Base-by-base conservation (phyloP, 1,284 basidiomycete species). In the Tilletiopsis washingtonensis region DNA sequence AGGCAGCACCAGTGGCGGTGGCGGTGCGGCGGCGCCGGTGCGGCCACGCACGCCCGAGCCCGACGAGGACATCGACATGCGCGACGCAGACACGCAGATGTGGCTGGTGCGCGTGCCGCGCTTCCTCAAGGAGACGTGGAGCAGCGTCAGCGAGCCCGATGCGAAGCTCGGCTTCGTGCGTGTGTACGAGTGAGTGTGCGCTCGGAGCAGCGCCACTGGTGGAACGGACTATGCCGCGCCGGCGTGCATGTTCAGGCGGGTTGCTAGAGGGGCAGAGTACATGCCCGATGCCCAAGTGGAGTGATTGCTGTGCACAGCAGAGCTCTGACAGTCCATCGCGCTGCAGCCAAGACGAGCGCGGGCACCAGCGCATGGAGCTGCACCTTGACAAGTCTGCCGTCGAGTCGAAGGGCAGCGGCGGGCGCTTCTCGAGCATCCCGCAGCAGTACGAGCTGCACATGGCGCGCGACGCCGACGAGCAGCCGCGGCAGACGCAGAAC, bases 61-160 rank as follows among this genome's bases (percentile, higher is more conserved):
- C 1, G 67, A 73, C 36, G 64, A 68, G 45, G 69, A 71, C 37
- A 50, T 73, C n/a, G 57, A 70, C 34, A 47, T 60, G 20, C 26
- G 51, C 14, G 48, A 57, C 15, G 68, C 62, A 1, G 50, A 57
- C 17, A 61, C 64, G 24, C 61, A 62, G 24, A 62, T 69, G 1
- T 73, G 70, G 70, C 53, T 73, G 0, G 70, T 73, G 37, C 71
- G 76, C 69, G 74, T 80, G 24, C 78, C 78, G 11, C 69, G 75
- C 14, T 79, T 79, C 63, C 53, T 80, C 17, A 65, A 77, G 26
- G 76, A 79, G 51, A 71, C 75, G 26, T 80, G 78, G 78, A 69
- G 71, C 53, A 61, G 69, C 17, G 74, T 77, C 12, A 61, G 68
- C n/a, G 70, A 76, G 45, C 74, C 74, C 19, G 78, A 77, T 19